Evolutionary conservation across 805 yeast species (phyloP).

Genomic region (Lachancea kluyveri): DNA sequence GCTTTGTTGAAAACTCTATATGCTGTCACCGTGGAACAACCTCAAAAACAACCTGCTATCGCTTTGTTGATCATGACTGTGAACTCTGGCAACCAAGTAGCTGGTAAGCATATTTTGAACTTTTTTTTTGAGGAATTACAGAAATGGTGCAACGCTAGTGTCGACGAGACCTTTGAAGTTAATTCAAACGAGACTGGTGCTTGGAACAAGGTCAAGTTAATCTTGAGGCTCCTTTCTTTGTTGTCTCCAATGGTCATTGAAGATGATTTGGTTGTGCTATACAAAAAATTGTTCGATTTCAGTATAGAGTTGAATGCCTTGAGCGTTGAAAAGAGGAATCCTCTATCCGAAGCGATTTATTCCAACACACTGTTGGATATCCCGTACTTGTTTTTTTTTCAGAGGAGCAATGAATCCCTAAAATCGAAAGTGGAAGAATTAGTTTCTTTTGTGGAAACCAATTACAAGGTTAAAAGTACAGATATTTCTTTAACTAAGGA

Average conservation of each 20-base stretch:
- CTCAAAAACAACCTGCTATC: slow-evolving; percentile 77
- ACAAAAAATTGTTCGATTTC: slow-evolving; percentile 45
- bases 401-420: slow-evolving; percentile 26
- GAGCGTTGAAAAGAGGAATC: slow-evolving; percentile 36
- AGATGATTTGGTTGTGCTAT: slow-evolving; percentile 42
- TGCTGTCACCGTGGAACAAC: slow-evolving; percentile 78
- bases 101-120: slow-evolving; percentile 66
- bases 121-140: slow-evolving; percentile 62
- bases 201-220: slow-evolving; percentile 66
- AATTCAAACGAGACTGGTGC: slow-evolving; percentile 42
- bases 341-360: slow-evolving; percentile 63
- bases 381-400: slow-evolving; percentile 56
- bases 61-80: slow-evolving; percentile 62
- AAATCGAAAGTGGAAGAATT: slow-evolving; percentile 37
- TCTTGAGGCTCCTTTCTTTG: slow-evolving; percentile 63
- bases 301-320: slow-evolving; percentile 51
- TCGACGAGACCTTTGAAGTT: slow-evolving; percentile 21
- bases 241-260: slow-evolving; percentile 56
- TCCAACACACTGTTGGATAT: slow-evolving; percentile 54
- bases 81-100: slow-evolving; percentile 53
- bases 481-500: slow-evolving; percentile 22
- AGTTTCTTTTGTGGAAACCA: slow-evolving; percentile 38
- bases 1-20: slow-evolving; percentile 57
- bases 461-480: slow-evolving; percentile 16
- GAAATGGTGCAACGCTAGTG: slow-evolving; percentile 38